Evolutionary conservation across 2,329 filamentous ascomycete species (phyloP).

Genomic region (Aspergillus versicolor): DNA sequence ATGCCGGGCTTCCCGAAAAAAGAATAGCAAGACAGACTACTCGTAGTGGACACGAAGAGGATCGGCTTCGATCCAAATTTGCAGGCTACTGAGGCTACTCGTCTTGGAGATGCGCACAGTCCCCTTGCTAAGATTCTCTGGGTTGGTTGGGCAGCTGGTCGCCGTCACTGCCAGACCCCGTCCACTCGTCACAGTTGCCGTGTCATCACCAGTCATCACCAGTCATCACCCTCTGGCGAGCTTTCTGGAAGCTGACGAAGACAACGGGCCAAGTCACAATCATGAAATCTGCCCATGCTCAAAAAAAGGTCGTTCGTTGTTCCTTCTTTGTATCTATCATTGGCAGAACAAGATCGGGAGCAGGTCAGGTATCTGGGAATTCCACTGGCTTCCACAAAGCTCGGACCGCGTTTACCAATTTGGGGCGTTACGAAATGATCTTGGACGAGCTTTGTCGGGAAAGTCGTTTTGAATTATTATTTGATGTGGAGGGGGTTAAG

Average conservation of each 20-base stretch:
- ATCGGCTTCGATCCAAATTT: slow-evolving; percentile 4
- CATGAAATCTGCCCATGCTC: not conserved
- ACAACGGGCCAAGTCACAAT: slow-evolving; percentile 5
- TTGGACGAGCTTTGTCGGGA: slow-evolving; percentile 5
- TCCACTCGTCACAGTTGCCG: slow-evolving; percentile 20
- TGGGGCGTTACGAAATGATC: slow-evolving; percentile 11
- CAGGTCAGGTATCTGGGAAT: not conserved
- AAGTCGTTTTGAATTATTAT: slow-evolving; percentile 5
- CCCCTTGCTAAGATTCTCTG: slow-evolving; percentile 12
- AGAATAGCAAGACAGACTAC: not conserved
- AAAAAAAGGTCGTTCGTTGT: not conserved
- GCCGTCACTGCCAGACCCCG: slow-evolving; percentile 11
- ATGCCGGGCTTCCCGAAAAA: not conserved
- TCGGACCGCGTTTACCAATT: slow-evolving; percentile 19
- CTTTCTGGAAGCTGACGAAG: slow-evolving; percentile 19
- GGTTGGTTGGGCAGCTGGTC: slow-evolving; percentile 13
- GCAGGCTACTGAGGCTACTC: slow-evolving; percentile 5
- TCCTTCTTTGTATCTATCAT: not conserved
- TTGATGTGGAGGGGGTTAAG: slow-evolving; percentile 13
- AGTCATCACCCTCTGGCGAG: slow-evolving; percentile 1
- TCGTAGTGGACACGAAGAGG: not conserved
- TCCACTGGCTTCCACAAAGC: not conserved
- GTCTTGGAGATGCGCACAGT: slow-evolving; percentile 18
- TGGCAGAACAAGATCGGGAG: not conserved
- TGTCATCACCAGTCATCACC: slow-evolving; percentile 15